A percentile compares a stretch with the other conserved stretches of the same genome.
These are phyloP conservation scores for Scedosporium boydii DNA, from an alignment of 2,329 filamentous ascomycete species.

Conservation along the genomic window DNA sequence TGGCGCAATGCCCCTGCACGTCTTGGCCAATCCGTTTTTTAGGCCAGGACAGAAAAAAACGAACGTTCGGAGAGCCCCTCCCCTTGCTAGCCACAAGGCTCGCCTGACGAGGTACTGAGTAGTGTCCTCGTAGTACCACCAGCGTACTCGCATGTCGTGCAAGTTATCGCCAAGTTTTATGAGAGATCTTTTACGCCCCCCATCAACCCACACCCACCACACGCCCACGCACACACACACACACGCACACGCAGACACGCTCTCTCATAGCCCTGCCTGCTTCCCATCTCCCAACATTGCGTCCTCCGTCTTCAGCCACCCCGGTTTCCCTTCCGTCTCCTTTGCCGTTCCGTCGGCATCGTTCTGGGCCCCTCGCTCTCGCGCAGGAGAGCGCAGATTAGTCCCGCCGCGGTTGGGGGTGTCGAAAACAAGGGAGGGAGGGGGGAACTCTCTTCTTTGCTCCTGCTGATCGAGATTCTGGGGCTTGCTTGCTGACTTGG, in stretches of 20 bases:
- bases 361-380: not conserved
- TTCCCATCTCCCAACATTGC: not conserved
- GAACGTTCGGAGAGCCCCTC: not conserved
- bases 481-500: not conserved
- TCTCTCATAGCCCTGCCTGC: not conserved
- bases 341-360: constrained; percentile 2
- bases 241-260: not conserved
- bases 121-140: not conserved
- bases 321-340: constrained; percentile 5
- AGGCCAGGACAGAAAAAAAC: not conserved
- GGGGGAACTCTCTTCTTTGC: not conserved
- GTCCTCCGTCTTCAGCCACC: not conserved
- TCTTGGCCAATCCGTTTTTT: constrained; percentile 1
- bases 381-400: not conserved
- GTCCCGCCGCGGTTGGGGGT: not conserved
- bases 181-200: not conserved
- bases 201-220: not conserved
- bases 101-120: not conserved
- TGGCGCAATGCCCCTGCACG: constrained; percentile 1
- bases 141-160: constrained; percentile 3
- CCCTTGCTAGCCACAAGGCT: not conserved
- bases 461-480: not conserved
- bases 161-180: not conserved
- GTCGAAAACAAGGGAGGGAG: constrained; percentile 5
- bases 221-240: not conserved